Percentiles rank a stretch among this genome's conserved stretches.
phyloP scores from a whole-genome alignment of 768 basidiomycete genomes.

The Amanita exitialis region DNA sequence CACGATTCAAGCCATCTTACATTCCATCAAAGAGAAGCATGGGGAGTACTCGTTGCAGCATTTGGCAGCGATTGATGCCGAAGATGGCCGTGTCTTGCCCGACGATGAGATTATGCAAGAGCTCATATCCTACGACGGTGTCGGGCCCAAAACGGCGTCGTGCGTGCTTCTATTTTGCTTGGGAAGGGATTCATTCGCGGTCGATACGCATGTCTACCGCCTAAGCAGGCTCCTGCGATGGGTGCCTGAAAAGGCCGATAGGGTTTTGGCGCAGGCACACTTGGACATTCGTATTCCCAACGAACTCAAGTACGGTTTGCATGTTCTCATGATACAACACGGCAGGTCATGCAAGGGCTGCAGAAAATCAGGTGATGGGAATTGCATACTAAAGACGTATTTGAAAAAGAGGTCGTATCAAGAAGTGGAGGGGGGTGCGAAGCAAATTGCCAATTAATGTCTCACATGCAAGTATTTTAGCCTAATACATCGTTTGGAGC shows the following conservation, averaged over 20 bases:
- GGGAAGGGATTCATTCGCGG: slow-evolving; percentile 50
- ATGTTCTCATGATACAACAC: slow-evolving; percentile 50
- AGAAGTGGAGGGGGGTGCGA: neutral
- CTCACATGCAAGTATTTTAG: neutral
- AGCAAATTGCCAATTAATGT: neutral
- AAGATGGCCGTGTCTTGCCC: slow-evolving; percentile 16
- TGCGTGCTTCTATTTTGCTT: slow-evolving; percentile 55
- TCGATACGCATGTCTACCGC: slow-evolving; percentile 55
- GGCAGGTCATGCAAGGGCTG: slow-evolving; percentile 47
- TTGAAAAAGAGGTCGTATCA: slow-evolving; percentile 12
- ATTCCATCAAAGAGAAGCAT: slow-evolving; percentile 31
- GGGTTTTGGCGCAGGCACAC: slow-evolving; percentile 47
- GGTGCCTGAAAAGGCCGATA: slow-evolving; percentile 36
- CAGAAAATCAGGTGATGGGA: slow-evolving; percentile 20
- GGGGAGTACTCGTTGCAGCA: slow-evolving; percentile 51
- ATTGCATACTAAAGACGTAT: slow-evolving; percentile 23
- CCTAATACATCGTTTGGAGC: neutral
- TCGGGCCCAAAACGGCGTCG: slow-evolving; percentile 55
- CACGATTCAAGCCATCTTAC: slow-evolving; percentile 39
- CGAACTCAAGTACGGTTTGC: slow-evolving; percentile 45
- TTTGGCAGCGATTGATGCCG: slow-evolving; percentile 20
- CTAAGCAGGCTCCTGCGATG: slow-evolving; percentile 40
- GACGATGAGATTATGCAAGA: slow-evolving; percentile 48
- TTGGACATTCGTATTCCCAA: slow-evolving; percentile 40
- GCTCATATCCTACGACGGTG: slow-evolving; percentile 44